phyloP scores from a whole-genome alignment of 768 basidiomycete species.

The Rhodocollybia butyracea region DNA sequence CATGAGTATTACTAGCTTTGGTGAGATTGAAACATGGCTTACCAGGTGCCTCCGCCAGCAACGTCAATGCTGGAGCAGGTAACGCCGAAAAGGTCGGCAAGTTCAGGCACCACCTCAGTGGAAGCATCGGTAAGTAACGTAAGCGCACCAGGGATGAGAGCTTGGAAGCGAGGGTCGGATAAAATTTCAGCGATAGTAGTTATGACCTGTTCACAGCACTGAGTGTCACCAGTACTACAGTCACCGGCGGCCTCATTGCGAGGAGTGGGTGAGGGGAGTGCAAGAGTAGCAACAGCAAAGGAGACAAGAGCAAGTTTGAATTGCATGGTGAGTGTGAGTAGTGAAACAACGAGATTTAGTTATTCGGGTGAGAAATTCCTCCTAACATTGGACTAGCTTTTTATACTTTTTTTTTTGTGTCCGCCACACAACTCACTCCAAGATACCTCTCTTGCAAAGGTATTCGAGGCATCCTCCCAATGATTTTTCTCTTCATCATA shows the following conservation, averaged over 20 bases:
- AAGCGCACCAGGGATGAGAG: constrained; percentile 9
- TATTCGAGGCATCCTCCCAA: too few relatives aligned
- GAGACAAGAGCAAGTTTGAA: constrained; percentile 8
- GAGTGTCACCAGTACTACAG: constrained; percentile 23
- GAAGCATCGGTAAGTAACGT: constrained; percentile 36
- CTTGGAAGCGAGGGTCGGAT: too few relatives aligned
- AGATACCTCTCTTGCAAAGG: too few relatives aligned
- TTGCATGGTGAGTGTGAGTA: neutral
- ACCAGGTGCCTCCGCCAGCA: constrained; percentile 8
- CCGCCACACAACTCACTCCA: too few relatives aligned
- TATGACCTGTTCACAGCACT: constrained; percentile 29
- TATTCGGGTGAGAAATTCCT: neutral
- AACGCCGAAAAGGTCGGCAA: neutral
- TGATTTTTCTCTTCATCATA: too few relatives aligned
- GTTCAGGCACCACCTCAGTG: constrained; percentile 43
- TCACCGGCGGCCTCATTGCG: constrained; percentile 11
- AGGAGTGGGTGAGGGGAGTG: constrained; percentile 16
- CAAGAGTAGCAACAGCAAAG: constrained; percentile 10
- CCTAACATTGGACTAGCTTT: neutral
- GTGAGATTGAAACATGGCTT: neutral
- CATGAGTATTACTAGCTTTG: neutral
- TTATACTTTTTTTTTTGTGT: neutral
- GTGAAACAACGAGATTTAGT: constrained; percentile 1
- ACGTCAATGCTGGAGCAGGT: constrained; percentile 6
- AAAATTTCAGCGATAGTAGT: constrained; percentile 7